Percentiles rank a stretch among this genome's conserved stretches.
Conservation (phyloP, 176 grass and related monocot genomes). For the Otatea glauca region DNA sequence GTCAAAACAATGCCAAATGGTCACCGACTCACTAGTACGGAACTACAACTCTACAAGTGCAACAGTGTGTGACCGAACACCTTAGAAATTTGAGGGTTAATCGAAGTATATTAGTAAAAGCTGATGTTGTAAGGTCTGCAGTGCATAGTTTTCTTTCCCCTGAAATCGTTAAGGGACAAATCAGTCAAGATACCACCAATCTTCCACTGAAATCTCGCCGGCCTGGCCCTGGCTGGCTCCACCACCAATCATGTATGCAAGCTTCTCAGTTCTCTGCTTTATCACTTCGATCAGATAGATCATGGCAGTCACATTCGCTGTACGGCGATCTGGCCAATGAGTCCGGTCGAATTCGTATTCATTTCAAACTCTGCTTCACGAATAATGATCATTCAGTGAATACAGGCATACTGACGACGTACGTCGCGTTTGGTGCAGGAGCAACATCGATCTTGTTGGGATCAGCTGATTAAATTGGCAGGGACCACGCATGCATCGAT, state of each 20-base stretch:
- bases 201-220: no score
- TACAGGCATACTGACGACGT: neutral
- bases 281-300: neutral
- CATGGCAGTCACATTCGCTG: neutral
- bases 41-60: neutral
- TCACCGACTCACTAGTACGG: no score
- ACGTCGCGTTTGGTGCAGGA: neutral
- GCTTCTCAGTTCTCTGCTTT: no score
- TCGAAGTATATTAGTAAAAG: no score
- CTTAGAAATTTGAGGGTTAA: no score
- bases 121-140: no score
- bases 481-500: neutral
- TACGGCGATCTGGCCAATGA: neutral
- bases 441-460: neutral
- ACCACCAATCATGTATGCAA: no score
- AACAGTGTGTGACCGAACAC: neutral
- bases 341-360: neutral
- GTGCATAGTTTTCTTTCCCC: no score
- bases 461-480: neutral
- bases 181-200: no score
- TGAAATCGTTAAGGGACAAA: no score
- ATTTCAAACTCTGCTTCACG: neutral
- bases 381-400: neutral
- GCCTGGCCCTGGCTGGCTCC: no score
- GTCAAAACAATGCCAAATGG: neutral